These are phyloP conservation scores for Trichoderma orchidacearum DNA, from an alignment of 495 filamentous ascomycete genomes.

Conservation along the genomic window DNA sequence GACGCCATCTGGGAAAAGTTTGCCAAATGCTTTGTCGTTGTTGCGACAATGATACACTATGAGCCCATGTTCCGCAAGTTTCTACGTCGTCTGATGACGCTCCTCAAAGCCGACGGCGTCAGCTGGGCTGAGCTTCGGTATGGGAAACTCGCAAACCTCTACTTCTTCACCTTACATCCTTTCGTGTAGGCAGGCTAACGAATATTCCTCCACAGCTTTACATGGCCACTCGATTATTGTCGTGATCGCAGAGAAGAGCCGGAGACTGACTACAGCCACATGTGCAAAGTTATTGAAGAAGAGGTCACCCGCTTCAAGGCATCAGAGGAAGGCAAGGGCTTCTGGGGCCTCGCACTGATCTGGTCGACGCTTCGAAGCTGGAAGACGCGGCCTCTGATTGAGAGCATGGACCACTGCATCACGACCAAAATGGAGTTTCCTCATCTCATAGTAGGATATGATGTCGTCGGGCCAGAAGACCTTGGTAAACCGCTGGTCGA, in stretches of 20 bases:
- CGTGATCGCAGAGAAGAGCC: conserved; percentile 40
- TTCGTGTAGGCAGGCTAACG: neutral
- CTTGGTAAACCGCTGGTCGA: conserved; percentile 59
- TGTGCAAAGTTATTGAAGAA: conserved; percentile 59
- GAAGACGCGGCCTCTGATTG: conserved; percentile 49
- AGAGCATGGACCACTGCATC: conserved; percentile 78
- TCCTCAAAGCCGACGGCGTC: conserved; percentile 64
- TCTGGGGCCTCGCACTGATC: conserved; percentile 81
- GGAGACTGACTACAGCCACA: conserved; percentile 48
- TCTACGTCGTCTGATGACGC: conserved; percentile 48
- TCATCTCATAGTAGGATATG: conserved; percentile 71
- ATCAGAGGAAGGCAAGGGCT: conserved; percentile 48
- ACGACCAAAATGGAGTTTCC: conserved; percentile 65
- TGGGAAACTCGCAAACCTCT: conserved; percentile 6
- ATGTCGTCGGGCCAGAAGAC: conserved; percentile 80
- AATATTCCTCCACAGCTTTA: conserved; percentile 19
- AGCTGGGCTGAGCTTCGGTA: conserved; percentile 61
- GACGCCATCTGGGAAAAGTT: conserved; percentile 75
- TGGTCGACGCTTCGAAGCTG: conserved; percentile 63
- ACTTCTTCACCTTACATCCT: neutral
- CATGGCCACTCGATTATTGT: conserved; percentile 48
- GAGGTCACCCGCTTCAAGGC: conserved; percentile 65
- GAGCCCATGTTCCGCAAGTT: conserved; percentile 81
- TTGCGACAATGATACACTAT: conserved; percentile 67
- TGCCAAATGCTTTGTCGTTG: conserved; percentile 48